These are phyloP conservation scores for Pisolithus microcarpus DNA, from an alignment of 768 basidiomycete species.

Conservation along the genomic window DNA sequence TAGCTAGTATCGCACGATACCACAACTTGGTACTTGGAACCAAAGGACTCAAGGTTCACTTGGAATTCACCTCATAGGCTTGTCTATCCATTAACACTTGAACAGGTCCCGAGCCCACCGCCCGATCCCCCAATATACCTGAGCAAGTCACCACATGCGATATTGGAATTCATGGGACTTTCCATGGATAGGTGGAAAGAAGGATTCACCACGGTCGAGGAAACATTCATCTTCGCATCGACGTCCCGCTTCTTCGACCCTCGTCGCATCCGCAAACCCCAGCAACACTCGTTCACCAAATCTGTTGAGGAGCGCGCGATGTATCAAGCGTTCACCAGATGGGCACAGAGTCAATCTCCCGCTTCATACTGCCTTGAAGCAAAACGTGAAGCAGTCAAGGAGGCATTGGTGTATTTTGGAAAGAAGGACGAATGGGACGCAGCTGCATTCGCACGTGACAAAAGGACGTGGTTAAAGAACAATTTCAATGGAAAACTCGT, in stretches of 20 bases:
- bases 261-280: conserved; percentile 25
- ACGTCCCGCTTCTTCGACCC: conserved; percentile 49
- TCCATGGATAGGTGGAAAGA: conserved; percentile 42
- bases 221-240: conserved; percentile 53
- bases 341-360: conserved; percentile 29
- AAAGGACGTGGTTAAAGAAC: conserved; percentile 31
- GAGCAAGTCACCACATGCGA: conserved; percentile 39
- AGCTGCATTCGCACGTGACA: conserved; percentile 21
- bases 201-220: conserved; percentile 49
- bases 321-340: conserved; percentile 53
- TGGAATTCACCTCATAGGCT: not conserved
- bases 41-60: conserved; percentile 52
- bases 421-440: conserved; percentile 44
- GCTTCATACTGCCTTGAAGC: conserved; percentile 8
- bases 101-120: conserved; percentile 21
- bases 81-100: conserved; percentile 21
- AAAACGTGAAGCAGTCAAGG: conserved; percentile 26
- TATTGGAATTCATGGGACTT: conserved; percentile 52
- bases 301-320: conserved; percentile 43
- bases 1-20: conserved; percentile 48
- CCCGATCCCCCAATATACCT: conserved; percentile 40
- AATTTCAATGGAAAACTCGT: conserved; percentile 45
- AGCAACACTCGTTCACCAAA: conserved; percentile 35
- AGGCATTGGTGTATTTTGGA: conserved; percentile 46
- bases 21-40: conserved; percentile 43